Percentiles rank a stretch among this genome's conserved stretches.
Conservation (phyloP, 495 filamentous ascomycete genomes). For the Bombardia bombarda region DNA sequence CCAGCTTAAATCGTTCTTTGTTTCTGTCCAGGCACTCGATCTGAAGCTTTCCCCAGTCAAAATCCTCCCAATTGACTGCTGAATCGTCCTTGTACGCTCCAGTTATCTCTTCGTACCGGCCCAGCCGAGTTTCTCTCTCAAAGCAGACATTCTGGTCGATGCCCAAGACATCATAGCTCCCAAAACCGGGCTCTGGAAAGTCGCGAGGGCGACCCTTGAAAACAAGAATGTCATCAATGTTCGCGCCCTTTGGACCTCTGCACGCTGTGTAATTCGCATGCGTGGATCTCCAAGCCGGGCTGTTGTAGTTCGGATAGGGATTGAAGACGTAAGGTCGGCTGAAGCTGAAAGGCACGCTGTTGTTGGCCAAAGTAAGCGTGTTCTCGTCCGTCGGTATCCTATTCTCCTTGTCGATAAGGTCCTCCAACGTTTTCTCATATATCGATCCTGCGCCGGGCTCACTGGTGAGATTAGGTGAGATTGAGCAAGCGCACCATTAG, state of each 20-base stretch:
- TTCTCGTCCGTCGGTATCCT: constrained; percentile 14
- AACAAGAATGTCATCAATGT: constrained; percentile 29
- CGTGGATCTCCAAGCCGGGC: constrained; percentile 19
- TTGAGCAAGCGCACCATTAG: too few species aligned
- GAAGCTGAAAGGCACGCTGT: constrained; percentile 18
- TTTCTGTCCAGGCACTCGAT: constrained; percentile 55
- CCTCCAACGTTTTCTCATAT: constrained; percentile 40
- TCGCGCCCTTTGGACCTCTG: constrained; percentile 23
- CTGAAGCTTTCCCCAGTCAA: constrained; percentile 68
- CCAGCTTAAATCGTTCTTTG: constrained; percentile 42
- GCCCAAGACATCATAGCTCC: constrained; percentile 64
- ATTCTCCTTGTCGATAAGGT: constrained; percentile 24
- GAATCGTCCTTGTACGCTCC: constrained; percentile 25
- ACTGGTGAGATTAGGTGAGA: too few species aligned
- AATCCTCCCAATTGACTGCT: constrained; percentile 53
- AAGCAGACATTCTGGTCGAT: constrained; percentile 81
- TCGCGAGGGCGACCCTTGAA: constrained; percentile 56
- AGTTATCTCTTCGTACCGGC: constrained; percentile 65
- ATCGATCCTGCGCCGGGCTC: constrained; percentile 29
- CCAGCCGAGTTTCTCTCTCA: constrained; percentile 78
- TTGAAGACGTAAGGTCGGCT: constrained; percentile 33
- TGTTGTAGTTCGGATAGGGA: constrained; percentile 42
- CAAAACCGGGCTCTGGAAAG: constrained; percentile 72
- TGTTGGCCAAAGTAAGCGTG: constrained; percentile 16
- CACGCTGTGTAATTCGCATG: constrained; percentile 29